Evolutionary conservation across 371 early-diverging fungal genomes (phyloP).

Genomic region (Conidiobolus incongruus): DNA sequence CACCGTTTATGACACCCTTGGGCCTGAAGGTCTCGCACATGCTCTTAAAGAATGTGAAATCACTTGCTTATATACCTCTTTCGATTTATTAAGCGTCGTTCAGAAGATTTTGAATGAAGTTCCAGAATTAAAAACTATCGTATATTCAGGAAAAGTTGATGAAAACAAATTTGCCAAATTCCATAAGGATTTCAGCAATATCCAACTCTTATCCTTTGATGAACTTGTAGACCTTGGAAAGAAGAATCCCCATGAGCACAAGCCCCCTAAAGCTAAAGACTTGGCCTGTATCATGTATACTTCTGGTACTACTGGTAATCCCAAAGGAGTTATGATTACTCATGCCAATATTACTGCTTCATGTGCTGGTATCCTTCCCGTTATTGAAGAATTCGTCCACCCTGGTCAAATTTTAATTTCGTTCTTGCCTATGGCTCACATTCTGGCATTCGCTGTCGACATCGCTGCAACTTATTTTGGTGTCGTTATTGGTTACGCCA

Average conservation of each 20-base stretch:
- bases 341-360: conserved; percentile 66
- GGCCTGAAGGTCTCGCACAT: conserved; percentile 62
- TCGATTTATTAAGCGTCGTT: conserved; percentile 54
- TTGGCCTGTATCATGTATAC: conserved; percentile 91
- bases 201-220: conserved; percentile 18
- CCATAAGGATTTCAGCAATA: conserved; percentile 13
- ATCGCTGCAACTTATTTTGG: conserved; percentile 47
- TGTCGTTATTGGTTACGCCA: conserved; percentile 72
- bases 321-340: conserved; percentile 77
- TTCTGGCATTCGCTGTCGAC: conserved; percentile 68
- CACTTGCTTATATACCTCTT: conserved; percentile 49
- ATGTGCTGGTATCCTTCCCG: conserved; percentile 26
- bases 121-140: conserved; percentile 37
- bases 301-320: conserved; percentile 79
- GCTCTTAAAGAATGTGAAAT: conserved; percentile 72
- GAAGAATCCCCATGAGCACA: conserved; percentile 28
- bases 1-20: conserved; percentile 76
- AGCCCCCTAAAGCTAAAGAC: conserved; percentile 44
- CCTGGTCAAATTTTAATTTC: conserved; percentile 49
- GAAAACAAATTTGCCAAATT: conserved; percentile 6
- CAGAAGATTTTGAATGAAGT: conserved; percentile 27
- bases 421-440: conserved; percentile 90
- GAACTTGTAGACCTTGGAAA: conserved; percentile 36
- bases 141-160: conserved; percentile 37
- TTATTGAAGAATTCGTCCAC: conserved; percentile 11